These are phyloP conservation scores for Phaeodactylum tricornutum DNA, from an alignment of 108 stramenopile genomes.

Conservation along the genomic window DNA sequence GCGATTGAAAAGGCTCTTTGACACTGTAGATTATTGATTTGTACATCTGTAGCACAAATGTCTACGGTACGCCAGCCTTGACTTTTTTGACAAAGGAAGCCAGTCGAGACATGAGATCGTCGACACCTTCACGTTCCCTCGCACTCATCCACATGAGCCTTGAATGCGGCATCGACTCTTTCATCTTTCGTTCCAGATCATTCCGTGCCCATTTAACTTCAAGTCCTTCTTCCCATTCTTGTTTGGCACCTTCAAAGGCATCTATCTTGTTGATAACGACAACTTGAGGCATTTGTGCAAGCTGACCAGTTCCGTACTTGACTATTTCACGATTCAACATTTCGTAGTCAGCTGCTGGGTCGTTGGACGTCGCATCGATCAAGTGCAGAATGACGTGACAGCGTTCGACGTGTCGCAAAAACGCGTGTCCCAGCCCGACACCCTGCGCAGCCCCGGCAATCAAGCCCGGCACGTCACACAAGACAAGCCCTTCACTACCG, in stretches of 20 bases:
- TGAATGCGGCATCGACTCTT: slow-evolving; percentile 63
- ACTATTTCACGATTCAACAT: slow-evolving; percentile 90
- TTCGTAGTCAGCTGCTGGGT: slow-evolving; percentile 84
- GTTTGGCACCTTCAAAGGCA: slow-evolving; percentile 26
- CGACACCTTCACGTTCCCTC: slow-evolving; percentile 74
- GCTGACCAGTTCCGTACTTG: slow-evolving; percentile 80
- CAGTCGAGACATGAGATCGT: slow-evolving; percentile 76
- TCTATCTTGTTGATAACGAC: slow-evolving; percentile 96
- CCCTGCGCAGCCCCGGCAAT: slow-evolving; percentile 85
- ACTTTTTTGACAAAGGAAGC: slow-evolving; percentile 81
- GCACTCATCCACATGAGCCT: slow-evolving; percentile 86
- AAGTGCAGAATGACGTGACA: slow-evolving; percentile 93
- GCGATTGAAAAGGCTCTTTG: too few relatives aligned
- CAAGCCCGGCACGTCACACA: slow-evolving; percentile 90
- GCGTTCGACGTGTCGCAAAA: slow-evolving; percentile 88
- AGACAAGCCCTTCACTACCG: slow-evolving; percentile 69
- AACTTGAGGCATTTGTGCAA: slow-evolving; percentile 90
- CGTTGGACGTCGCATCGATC: slow-evolving; percentile 83
- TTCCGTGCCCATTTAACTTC: slow-evolving; percentile 19
- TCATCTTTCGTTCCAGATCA: slow-evolving; percentile 43
- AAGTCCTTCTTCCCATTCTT: slow-evolving; percentile 38
- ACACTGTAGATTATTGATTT: too few relatives aligned
- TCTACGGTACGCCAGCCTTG: too few relatives aligned
- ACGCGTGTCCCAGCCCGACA: slow-evolving; percentile 84
- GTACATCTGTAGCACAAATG: too few relatives aligned